Base-by-base conservation (phyloP, 2,329 filamentous ascomycete species). In the Fusarium sp. region DNA sequence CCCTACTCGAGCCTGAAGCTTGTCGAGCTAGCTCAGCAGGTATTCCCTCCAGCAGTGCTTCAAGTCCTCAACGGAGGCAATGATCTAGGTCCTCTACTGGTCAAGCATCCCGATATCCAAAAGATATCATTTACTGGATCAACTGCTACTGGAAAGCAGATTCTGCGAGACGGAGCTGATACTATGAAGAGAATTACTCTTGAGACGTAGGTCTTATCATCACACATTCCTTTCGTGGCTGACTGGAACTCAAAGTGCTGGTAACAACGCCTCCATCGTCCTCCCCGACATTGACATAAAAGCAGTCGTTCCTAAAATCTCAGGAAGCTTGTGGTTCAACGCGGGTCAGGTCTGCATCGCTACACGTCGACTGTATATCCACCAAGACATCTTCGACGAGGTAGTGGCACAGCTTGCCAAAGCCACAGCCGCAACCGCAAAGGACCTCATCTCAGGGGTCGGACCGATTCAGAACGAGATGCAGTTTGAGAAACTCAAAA, bases 71-170 rank as follows among this genome's bases (percentile, higher is more conserved):
- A 56, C 17, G 53, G 53, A 0, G 17, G 19, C 14, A 40, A 51
- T 14, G 28, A 41, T 10, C 2, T 56, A 9, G 53, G 53, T 5
- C 53, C 53, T 15, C 17, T 20, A 10, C 33, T 56, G 1, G 53
- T 56, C 13, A 50, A 51, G 17, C 35, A 56, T 14, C 17, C 45
- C n/a, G 19, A 49, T 10, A 43, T 56, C 20, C 44, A 20, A 2
- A 56, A 56, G 37, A 43, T 56, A 5, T 41, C 53, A 2, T 56
- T 56, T 7, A 56, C 53, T n/a, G 53, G 53, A 2, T 56, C 53
- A 6, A 56, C 53, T 2, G 6, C 13, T n/a, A 56, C 53, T 6
- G 53, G 53, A 22, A 56, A 50, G n/a, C 20, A 43, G n/a, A 56
- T 56, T 17, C 28, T 56, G 5, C 33, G 22, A 11, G 53, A 43